Percentiles rank a stretch among this genome's conserved stretches.
Conservation (phyloP, 805 yeast genomes). For the Millerozyma miso region DNA sequence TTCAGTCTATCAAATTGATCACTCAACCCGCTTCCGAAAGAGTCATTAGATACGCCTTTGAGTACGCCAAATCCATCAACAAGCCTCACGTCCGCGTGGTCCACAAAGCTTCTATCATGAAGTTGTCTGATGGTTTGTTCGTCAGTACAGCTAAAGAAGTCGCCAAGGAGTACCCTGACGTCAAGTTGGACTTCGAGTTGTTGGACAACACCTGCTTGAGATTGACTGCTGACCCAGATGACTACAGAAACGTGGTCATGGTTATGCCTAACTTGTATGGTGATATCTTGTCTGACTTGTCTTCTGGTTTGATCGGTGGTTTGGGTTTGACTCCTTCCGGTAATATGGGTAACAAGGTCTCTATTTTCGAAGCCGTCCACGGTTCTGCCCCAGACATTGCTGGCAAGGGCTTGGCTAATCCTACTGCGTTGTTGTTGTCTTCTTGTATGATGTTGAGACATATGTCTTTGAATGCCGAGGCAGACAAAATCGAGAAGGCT, state of each 20-base stretch:
- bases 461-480: constrained; percentile 83
- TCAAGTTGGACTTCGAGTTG: constrained; percentile 77
- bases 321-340: constrained; percentile 98
- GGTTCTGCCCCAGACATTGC: constrained; percentile 99
- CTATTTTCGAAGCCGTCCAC: constrained; percentile 98
- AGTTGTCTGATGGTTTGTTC: constrained; percentile 95
- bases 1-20: constrained; percentile 95
- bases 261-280: constrained; percentile 99
- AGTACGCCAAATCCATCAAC: constrained; percentile 85
- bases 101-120: constrained; percentile 98
- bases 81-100: constrained; percentile 90
- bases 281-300: constrained; percentile 96
- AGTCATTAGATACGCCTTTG: constrained; percentile 94
- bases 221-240: constrained; percentile 83
- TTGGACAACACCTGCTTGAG: constrained; percentile 93
- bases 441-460: constrained; percentile 99
- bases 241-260: constrained; percentile 84
- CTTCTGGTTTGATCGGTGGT: constrained; percentile 98
- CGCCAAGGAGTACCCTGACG: constrained; percentile 88
- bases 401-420: constrained; percentile 98
- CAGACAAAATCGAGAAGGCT: constrained; percentile 83
- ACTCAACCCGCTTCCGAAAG: constrained; percentile 95
- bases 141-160: constrained; percentile 87
- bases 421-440: constrained; percentile 93
- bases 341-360: constrained; percentile 97